Conservation (phyloP, 495 filamentous ascomycete genomes). For the Aspergillus sclerotioniger region DNA sequence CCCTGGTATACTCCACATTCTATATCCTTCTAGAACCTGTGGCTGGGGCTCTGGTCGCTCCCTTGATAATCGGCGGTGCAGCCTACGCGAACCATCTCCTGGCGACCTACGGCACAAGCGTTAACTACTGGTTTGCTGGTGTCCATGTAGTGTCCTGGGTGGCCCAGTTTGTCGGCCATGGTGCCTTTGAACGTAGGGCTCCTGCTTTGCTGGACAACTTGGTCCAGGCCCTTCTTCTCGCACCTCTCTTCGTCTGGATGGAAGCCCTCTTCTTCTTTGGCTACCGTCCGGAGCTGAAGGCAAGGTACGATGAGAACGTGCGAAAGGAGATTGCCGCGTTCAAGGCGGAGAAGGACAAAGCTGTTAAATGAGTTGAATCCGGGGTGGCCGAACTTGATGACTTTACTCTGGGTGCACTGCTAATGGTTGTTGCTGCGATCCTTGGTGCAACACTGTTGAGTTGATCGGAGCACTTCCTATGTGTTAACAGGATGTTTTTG, state of each 20-base stretch:
- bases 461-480: neutral
- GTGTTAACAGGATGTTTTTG: neutral
- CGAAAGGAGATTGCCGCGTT: conserved; percentile 55
- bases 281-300: conserved; percentile 83
- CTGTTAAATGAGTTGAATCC: conserved; percentile 9
- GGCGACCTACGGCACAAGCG: conserved; percentile 57
- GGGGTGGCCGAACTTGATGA: neutral
- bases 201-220: conserved; percentile 90
- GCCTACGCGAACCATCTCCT: conserved; percentile 75
- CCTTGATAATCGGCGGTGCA: conserved; percentile 69
- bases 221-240: conserved; percentile 86
- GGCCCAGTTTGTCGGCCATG: conserved; percentile 88
- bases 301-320: conserved; percentile 72
- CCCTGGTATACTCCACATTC: conserved; percentile 68
- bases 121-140: conserved; percentile 68
- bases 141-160: conserved; percentile 77
- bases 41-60: conserved; percentile 70
- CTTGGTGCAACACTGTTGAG: neutral
- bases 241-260: conserved; percentile 98
- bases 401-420: neutral
- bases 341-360: conserved; percentile 32
- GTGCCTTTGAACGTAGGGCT: conserved; percentile 81
- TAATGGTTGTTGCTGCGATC: neutral
- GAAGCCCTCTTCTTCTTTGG: conserved; percentile 89
- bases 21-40: conserved; percentile 95